Base-by-base conservation (phyloP, 768 basidiomycete genomes). In the Epithele typhae region DNA sequence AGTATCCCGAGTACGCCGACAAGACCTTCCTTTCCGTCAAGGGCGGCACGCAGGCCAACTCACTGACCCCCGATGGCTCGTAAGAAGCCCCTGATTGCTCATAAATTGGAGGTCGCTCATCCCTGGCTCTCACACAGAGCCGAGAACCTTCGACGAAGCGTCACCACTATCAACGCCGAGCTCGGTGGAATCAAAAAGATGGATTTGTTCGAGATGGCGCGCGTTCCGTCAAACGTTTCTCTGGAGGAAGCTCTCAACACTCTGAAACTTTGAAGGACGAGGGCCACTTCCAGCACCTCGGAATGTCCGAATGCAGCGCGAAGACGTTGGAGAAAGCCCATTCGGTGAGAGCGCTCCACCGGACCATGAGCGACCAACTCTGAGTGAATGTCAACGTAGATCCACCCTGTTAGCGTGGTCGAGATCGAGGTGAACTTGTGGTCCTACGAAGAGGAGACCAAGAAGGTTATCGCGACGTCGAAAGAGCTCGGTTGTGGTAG, bases 401-500 rank as follows among this genome's bases (percentile, higher is more conserved):
- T 82, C 9, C 68, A 75, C 37, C 78, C 77, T 1, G 72, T 84
- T 46, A 69, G 76, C 11, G 69, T 75, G 12, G 78, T 81, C 7
- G 83, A 87, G 59, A 82, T 86, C 42, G 86, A 87, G 59, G 65
- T 82, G 34, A 82, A 78, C 55, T 72, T 77, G 2, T 83, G 78
- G 72, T 69, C 75, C 1, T 80, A 79, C 42, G 77, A 78, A 49
- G 66, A 69, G 19, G 69, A 78, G 43, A 72, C 77, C 15, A 71
- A 70, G 53, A 66, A 72, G 15, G 81, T 82, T 9, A 72, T 84
- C 48, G 69, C 69, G 1, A 70, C 78, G 1, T 75, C 77, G 5
- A 61, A 67, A 37, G 78, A 81, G 49, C 71, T 81, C n/a, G 74
- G 73, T 84, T 40, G 63, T 79, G 4, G 72, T 85, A n/a, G 59